A percentile compares a stretch with the other conserved stretches of the same genome.
These are phyloP conservation scores for Orbilia javanica DNA, from an alignment of 2,329 filamentous ascomycete genomes.

Conservation along the genomic window DNA sequence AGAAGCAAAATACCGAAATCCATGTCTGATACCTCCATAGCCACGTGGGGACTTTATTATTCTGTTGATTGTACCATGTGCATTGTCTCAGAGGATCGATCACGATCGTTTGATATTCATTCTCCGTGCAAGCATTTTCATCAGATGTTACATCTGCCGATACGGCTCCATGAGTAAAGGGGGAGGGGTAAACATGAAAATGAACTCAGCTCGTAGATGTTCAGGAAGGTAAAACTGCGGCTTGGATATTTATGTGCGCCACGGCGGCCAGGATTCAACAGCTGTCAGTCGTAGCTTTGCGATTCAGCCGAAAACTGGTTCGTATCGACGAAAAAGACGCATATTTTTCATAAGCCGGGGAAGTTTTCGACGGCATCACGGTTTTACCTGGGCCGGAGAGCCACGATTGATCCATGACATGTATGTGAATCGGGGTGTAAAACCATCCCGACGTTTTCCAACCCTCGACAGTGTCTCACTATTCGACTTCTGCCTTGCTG, in stretches of 20 bases:
- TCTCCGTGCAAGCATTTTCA: neutral
- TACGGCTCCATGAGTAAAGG: neutral
- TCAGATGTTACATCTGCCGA: neutral
- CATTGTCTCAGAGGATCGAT: slow-evolving; percentile 9
- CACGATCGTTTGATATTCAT: too few species aligned
- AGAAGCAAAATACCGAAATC: neutral
- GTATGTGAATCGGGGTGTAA: neutral
- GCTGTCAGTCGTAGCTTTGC: neutral
- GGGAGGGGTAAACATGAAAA: neutral
- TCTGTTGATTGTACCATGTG: neutral
- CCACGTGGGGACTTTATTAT: neutral
- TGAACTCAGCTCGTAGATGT: neutral
- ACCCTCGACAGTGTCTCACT: slow-evolving; percentile 1
- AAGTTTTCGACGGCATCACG: neutral
- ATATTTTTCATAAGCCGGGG: neutral
- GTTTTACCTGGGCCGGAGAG: neutral
- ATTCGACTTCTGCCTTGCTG: slow-evolving; percentile 9
- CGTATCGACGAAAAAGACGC: neutral
- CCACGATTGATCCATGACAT: neutral
- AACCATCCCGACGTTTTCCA: neutral
- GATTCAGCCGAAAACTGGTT: neutral
- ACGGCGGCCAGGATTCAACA: neutral
- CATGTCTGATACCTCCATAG: neutral
- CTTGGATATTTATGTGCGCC: neutral
- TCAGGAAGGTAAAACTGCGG: slow-evolving; percentile 17